Base-by-base conservation (phyloP, 371 early-diverging fungal species). In the Mucor circinelloides region DNA sequence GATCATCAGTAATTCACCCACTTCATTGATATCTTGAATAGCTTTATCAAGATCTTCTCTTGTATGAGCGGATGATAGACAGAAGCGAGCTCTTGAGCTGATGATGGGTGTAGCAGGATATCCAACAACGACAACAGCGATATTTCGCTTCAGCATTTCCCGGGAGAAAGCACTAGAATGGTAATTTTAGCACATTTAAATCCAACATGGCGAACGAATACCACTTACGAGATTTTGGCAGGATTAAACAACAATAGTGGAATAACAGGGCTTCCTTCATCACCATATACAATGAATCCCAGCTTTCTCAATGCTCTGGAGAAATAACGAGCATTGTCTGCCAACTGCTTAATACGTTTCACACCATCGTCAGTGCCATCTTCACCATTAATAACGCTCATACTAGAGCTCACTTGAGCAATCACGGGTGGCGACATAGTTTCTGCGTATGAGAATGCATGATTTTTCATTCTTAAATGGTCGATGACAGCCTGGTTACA, bases 51-150 rank as follows among this genome's bases (percentile, higher is more conserved):
- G 77, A 78, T 99, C 99, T 78, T 96, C 95, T 72, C 88, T 89
- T 19, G 95, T 96, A 78, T 99, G 99, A 10, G 97, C 89, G 6
- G 98, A 94, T 17, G 95, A 94, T 40, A 99, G 76, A 81, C 99
- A 99, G 89, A 99, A 96, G 50, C 99, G 85, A 34, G 96, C 99
- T 52, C 99, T 87, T 6, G 95, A 93, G 19, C 95, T 92, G 56
- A 99, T 95, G 61, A 99, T 95, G n/a, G 99, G 96, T 0, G 98
- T 98, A 2, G 97, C 97, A 0, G 99, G 99, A 83, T 98, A 99
- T 19, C 97, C 98, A 6, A 99, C 99, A 2, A 99, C 99, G 6
- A 99, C 99, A 21, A 98, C 95, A 8, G 99, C 99, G 67, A 99
- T 88, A 54, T 94, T 95, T 36, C 97, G 89, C 69, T 91, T 87